Conservation (phyloP, 495 filamentous ascomycete species). For the Hypoxylon lenormandii region DNA sequence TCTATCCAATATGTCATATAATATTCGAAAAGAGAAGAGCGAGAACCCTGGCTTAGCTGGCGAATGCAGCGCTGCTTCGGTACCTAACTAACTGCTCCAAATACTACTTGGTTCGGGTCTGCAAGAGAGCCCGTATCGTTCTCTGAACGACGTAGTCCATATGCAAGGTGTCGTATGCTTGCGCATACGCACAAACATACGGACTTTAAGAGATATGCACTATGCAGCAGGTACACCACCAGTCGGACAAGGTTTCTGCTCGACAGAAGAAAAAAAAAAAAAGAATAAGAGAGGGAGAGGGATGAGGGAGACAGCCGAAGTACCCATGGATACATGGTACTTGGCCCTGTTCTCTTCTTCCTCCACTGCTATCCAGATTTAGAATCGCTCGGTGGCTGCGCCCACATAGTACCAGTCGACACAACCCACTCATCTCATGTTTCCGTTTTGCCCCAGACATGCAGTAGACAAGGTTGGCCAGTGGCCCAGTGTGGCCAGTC, state of each 20-base stretch:
- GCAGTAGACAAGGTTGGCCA: slow-evolving; percentile 48
- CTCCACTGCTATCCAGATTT: slow-evolving; percentile 50
- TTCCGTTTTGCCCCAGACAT: slow-evolving; percentile 64
- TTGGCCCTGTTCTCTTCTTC: slow-evolving; percentile 2
- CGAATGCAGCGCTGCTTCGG: slow-evolving; percentile 16
- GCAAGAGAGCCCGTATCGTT: slow-evolving; percentile 46
- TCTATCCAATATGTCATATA: slow-evolving; percentile 26
- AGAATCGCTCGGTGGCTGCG: slow-evolving; percentile 54
- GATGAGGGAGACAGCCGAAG: slow-evolving; percentile 19
- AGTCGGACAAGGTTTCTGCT: slow-evolving; percentile 44
- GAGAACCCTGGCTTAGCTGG: slow-evolving; percentile 32
- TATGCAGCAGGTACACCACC: slow-evolving; percentile 39
- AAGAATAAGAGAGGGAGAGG: neutral
- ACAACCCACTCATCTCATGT: slow-evolving; percentile 62
- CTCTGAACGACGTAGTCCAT: slow-evolving; percentile 42
- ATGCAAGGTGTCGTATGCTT: slow-evolving; percentile 51
- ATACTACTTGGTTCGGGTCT: slow-evolving; percentile 33
- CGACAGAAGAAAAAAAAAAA: slow-evolving; percentile 21
- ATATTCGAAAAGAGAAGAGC: slow-evolving; percentile 17
- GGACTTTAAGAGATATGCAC: slow-evolving; percentile 42
- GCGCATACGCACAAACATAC: slow-evolving; percentile 42
- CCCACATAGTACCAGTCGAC: slow-evolving; percentile 51
- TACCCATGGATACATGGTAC: slow-evolving; percentile 48
- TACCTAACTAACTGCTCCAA: neutral
- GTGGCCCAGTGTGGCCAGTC: slow-evolving; percentile 42